Conservation (phyloP, 768 basidiomycete species). For the Lentinula aciculospora region DNA sequence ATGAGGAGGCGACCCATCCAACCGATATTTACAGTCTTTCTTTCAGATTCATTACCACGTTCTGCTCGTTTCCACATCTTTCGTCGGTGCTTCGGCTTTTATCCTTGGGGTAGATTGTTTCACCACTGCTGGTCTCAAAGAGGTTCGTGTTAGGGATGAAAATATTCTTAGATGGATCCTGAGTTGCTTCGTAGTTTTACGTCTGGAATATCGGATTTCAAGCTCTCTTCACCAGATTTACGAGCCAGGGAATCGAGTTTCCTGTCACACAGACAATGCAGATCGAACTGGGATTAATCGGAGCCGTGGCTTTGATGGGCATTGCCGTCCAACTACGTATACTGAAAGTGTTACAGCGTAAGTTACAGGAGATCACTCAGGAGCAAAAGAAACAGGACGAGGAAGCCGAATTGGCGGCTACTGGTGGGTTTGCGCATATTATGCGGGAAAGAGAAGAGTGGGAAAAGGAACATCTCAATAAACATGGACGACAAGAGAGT, state of each 20-base stretch:
- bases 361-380: conserved; percentile 72
- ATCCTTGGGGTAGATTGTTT: conserved; percentile 94
- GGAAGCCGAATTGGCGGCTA: conserved; percentile 71
- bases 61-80: conserved; percentile 79
- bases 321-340: conserved; percentile 88
- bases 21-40: conserved; percentile 17
- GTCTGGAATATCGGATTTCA: conserved; percentile 92
- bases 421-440: conserved; percentile 59
- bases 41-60: conserved; percentile 72
- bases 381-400: conserved; percentile 70
- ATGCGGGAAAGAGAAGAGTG: conserved; percentile 73
- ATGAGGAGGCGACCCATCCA: conserved; percentile 6
- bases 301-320: conserved; percentile 79
- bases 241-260: conserved; percentile 60
- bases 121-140: conserved; percentile 87
- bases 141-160: conserved; percentile 39
- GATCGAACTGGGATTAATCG: conserved; percentile 88
- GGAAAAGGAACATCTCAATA: conserved; percentile 79
- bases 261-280: conserved; percentile 89
- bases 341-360: conserved; percentile 71
- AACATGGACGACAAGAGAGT: conserved; percentile 60
- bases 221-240: conserved; percentile 72
- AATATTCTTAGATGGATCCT: conserved; percentile 12
- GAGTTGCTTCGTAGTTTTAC: conserved; percentile 63
- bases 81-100: conserved; percentile 87